Base-by-base conservation (phyloP, 2,329 filamentous ascomycete genomes). In the Trichoderma koningii region DNA sequence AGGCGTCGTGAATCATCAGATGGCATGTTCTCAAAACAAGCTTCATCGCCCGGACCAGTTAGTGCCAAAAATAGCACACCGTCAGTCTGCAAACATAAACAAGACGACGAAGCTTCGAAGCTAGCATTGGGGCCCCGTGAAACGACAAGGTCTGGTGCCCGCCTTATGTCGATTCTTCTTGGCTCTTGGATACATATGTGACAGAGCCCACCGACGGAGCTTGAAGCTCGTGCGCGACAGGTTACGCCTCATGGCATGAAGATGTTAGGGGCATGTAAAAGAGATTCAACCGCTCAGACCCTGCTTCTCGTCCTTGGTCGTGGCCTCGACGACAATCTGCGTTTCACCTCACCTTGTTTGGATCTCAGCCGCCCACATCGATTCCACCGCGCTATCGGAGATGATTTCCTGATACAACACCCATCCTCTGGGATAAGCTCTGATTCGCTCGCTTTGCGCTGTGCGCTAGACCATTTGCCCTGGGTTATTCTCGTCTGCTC, bases 381-480 rank as follows among this genome's bases (percentile, higher is more conserved):
- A 57, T 41, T 52, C 55, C 30, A 30, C 28, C 45, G 48, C 57
- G 59, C 56, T 63, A 63, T 63, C 64, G 64, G 64, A 66, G 59
- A 66, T 66, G 64, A 66, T 63, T 66, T 66, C 64, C 64, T 63
- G 59, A 66, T 52, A 63, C 64, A 63, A 66, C 38, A 56, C 52
- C 64, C 52, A 41, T 34, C 50, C 19, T 44, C 41, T 51, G 64
- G 34, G 21, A 57, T 48, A 30, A 26, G 45, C 15, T 52, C 30
- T 63, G 52, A 57, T 63, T 57, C 55, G 59, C 23, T 42, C 47
- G 30, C 48, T 61, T 26, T 19, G 53, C 42, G 38, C 30, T 51
- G 19, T 41, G 42, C 19, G 34, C 63, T 34, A 52, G 34, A n/a
- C 56, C 64, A 26, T 9, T 30, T 30, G 30, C 30, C 30, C 30